Base-by-base conservation (phyloP, 768 basidiomycete genomes). In the Trametes maxima region DNA sequence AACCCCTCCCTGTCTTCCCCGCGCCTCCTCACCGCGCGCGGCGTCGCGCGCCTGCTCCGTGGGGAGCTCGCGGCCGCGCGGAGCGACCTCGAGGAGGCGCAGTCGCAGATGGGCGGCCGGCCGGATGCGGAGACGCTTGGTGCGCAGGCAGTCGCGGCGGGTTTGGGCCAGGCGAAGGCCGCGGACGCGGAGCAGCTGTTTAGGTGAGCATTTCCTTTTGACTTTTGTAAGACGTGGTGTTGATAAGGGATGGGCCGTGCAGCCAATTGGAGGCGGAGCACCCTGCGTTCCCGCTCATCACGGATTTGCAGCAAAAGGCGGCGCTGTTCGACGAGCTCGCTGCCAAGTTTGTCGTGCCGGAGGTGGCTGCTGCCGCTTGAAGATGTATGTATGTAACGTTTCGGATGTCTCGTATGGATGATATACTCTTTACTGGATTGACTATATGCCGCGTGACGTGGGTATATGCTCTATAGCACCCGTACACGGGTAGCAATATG, bases 1-100 rank as follows among this genome's bases (percentile, higher is more conserved):
- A 93, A 92, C 70, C 90, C 91, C 2, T 89, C 89, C 13, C 71
- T 92, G 52, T 82, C 87, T 14, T 90, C 88, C 0, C 82, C 88
- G 11, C 86, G 88, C 66, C 77, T 94, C 35, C 80, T 94, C 43
- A 87, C 89, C 21, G 85, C 89, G n/a, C 85, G 92, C 63, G 91
- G 90, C 10, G 82, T 92, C 25, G 87, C 87, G 25, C 86, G 90
- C 45, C 83, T 93, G n/a, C 76, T 94, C 52, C 81, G 87, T 19
- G 88, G 88, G 61, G 90, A 93, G 67, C 75, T 90, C 49, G 75
- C 79, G 22, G 89, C 85, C 57, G 92, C 91, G n/a, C 86, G 85
- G 72, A 90, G 89, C 3, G 90, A 92, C 69, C 73, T 94, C 54
- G 89, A 91, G 65, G 91, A 93, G 71, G 85, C 90, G 13, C 71